Conservation (phyloP, 2,329 filamentous ascomycete genomes). For the Bipolaris zeicola region DNA sequence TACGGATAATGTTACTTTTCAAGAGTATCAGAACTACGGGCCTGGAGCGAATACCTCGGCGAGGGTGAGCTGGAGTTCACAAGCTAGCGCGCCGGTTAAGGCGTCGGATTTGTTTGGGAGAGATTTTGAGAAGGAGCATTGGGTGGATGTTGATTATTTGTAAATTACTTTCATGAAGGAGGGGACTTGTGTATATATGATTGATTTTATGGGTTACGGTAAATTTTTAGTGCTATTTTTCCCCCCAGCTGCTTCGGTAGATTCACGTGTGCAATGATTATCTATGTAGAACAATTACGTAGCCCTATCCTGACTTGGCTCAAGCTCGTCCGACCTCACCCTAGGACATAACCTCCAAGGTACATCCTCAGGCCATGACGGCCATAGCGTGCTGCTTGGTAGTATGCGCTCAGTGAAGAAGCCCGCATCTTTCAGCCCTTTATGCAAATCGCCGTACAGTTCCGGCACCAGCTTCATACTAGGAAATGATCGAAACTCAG, state of each 20-base stretch:
- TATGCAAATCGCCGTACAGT: background rate
- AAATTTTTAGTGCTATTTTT: background rate
- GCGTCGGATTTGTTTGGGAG: conserved; percentile 19
- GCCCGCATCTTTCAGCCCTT: background rate
- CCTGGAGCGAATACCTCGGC: conserved; percentile 15
- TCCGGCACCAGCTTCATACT: background rate
- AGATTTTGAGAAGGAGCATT: conserved; percentile 20
- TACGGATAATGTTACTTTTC: conserved; percentile 18
- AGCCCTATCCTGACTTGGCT: background rate
- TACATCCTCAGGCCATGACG: conserved; percentile 10
- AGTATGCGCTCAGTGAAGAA: background rate
- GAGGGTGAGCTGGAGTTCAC: conserved; percentile 16
- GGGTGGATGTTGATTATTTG: conserved; percentile 24
- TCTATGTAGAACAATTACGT: too few species aligned
- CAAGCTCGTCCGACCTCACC: background rate
- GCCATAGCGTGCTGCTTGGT: conserved; percentile 8
- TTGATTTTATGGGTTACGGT: background rate
- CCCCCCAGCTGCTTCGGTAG: too few species aligned
- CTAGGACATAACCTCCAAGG: conserved; percentile 1
- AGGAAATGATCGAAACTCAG: background rate
- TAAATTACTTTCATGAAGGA: background rate
- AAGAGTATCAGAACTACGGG: conserved; percentile 26
- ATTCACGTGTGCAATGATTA: too few species aligned
- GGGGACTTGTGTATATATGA: background rate
- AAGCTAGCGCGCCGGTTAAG: conserved; percentile 10